These are phyloP conservation scores for Fagopyrum esculentum DNA, from an alignment of 148 eudicot species.

Conservation along the genomic window DNA sequence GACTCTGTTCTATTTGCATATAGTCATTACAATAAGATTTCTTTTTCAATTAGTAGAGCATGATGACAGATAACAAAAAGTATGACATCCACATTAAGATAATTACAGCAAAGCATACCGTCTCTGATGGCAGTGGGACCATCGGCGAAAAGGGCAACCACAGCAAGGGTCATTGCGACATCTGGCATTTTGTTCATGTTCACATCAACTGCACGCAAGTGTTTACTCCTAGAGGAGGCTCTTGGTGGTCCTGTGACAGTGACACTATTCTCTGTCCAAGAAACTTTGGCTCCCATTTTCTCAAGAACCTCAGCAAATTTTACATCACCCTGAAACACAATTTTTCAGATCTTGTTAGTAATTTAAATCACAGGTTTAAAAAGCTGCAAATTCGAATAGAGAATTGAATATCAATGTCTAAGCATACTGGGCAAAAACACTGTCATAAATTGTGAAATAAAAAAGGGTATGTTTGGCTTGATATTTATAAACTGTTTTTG, in stretches of 20 bases:
- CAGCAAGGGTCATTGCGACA: constrained; percentile 99
- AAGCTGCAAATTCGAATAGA: no score
- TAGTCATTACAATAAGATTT: not conserved
- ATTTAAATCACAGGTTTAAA: not conserved
- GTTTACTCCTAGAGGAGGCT: constrained; percentile 60
- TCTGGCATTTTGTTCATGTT: constrained; percentile 99
- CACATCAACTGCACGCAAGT: constrained; percentile 70
- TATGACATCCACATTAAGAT: constrained; percentile 6
- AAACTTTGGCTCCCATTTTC: constrained; percentile 91
- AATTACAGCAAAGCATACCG: constrained; percentile 38
- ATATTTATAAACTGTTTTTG: no score
- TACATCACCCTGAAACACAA: constrained; percentile 69
- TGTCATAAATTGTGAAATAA: not conserved
- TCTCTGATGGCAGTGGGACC: constrained; percentile 98
- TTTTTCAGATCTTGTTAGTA: not conserved
- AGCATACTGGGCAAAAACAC: not conserved
- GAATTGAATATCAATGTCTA: not conserved
- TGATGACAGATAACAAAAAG: constrained; percentile 5
- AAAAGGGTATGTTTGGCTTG: not conserved
- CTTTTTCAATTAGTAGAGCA: constrained; percentile 1
- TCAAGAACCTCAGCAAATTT: constrained; percentile 96
- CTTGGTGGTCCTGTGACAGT: constrained; percentile 90
- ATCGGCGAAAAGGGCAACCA: constrained; percentile 86
- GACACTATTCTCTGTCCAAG: constrained; percentile 94
- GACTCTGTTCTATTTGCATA: not conserved